Conservation (phyloP, 257 asterid species). For the Nicotiana tabacum region DNA sequence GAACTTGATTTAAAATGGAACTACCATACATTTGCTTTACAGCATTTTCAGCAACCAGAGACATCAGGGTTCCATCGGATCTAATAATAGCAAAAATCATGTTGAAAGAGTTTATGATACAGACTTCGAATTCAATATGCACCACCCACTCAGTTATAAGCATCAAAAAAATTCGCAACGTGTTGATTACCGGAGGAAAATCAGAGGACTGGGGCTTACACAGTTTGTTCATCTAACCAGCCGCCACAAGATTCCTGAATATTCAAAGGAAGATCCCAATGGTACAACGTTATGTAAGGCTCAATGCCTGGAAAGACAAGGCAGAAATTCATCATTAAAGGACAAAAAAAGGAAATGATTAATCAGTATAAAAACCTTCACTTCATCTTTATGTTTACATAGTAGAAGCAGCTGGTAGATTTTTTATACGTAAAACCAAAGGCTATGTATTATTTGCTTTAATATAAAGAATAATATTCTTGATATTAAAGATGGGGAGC, state of each 20-base stretch:
- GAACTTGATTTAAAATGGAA: not conserved
- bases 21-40: not conserved
- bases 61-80: not conserved
- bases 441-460: not conserved
- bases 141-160: not conserved
- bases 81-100: not conserved
- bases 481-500: not conserved
- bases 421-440: not conserved
- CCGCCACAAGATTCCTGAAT: conserved; percentile 42
- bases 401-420: not conserved
- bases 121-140: not conserved
- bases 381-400: not conserved
- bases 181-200: not conserved
- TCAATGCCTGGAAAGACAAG: conserved; percentile 36
- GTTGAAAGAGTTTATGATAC: not conserved
- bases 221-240: conserved; percentile 37
- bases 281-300: conserved; percentile 46
- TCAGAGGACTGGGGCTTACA: conserved; percentile 24
- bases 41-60: not conserved
- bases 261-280: conserved; percentile 58
- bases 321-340: conserved; percentile 6
- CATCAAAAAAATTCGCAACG: not conserved
- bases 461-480: not conserved
- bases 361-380: not conserved
- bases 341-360: not conserved